phyloP scores from a whole-genome alignment of 1,139 yeast genomes.

The Kodamaea fungicola region DNA sequence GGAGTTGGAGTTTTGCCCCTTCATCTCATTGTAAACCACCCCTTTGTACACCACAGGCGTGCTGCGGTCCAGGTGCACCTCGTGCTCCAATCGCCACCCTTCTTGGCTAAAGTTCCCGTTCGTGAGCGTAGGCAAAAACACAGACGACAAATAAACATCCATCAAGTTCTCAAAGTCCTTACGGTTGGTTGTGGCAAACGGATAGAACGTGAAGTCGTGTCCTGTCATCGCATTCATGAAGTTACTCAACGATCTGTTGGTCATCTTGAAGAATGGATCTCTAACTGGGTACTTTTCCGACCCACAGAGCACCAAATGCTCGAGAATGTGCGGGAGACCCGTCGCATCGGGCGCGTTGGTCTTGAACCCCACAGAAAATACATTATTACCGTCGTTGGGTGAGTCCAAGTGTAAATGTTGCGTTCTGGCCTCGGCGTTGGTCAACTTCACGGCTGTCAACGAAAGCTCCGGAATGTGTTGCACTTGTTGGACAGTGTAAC shows the following conservation, averaged over 20 bases:
- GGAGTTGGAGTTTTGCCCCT: conserved; percentile 92
- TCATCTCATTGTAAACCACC: conserved; percentile 97
- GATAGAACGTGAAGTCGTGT: conserved; percentile 90
- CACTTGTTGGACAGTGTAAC: conserved; percentile 61
- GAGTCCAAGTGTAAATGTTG: conserved; percentile 83
- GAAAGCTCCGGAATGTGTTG: conserved; percentile 78
- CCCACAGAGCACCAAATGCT: conserved; percentile 95
- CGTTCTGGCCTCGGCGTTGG: conserved; percentile 68
- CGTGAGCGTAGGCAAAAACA: conserved; percentile 74
- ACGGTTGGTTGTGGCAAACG: conserved; percentile 89
- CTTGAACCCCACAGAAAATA: conserved; percentile 84
- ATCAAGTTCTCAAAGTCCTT: conserved; percentile 80
- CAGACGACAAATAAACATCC: conserved; percentile 86
- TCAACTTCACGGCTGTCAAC: conserved; percentile 69
- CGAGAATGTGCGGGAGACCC: conserved; percentile 94
- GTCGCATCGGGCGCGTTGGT: conserved; percentile 92
- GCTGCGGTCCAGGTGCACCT: conserved; percentile 49
- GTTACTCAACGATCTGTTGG: conserved; percentile 79
- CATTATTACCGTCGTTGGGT: conserved; percentile 72
- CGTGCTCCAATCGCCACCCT: conserved; percentile 95
- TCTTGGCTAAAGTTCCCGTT: conserved; percentile 88
- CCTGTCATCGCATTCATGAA: conserved; percentile 99
- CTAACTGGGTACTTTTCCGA: conserved; percentile 86
- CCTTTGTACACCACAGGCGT: conserved; percentile 81
- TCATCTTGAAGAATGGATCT: conserved; percentile 97